Evolutionary conservation across 345 rosid species (phyloP), one percentile per base, ranked within the genome.

Genomic region (Trapa bicornis): DNA sequence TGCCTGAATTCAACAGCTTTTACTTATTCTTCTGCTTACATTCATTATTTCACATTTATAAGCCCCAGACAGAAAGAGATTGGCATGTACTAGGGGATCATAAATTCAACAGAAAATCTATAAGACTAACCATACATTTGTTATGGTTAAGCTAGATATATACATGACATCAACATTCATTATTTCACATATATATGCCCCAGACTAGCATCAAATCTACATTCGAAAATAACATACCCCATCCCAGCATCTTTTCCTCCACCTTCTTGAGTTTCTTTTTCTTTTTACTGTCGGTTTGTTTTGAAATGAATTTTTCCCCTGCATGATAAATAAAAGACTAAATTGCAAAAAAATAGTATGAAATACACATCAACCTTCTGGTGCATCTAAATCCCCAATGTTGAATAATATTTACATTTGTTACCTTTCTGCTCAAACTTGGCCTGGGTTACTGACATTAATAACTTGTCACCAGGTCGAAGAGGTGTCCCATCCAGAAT

Each of bases 391-490:
- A 38, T 69, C 56, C 35, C 53, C 39, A 43, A 38, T 8, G 43
- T 62, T 8, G 35, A 39, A 35, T 6, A 67, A 14, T 35, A n/a
- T 32, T 16, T 32, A 39, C 36, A 61, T 36, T 50, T 68, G 42
- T 70, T 70, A 94, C 99, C 99, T 83, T 87, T 95, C 83, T 91
- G 96, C 84, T 91, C 88, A 73, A 95, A 91, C 73, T 87, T 86
- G 67, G 99, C 99, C 75, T 36, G 81, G 71, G 81, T 81, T 65
- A 91, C 99, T 0, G 96, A 83, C 94, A 95, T 91, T 42, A 80
- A 85, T 57, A 84, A 75, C 71, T 81, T 85, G 72, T 88, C 97
- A 75, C 76, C 86, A 1, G 86, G 92, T 39, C 96, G 96, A 33
- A 95, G 81, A n/a, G 99, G 87, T 72, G 92, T 71, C 66, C 96